Base-by-base conservation (phyloP, 129 eudicot species). In the Helianthus tuberosus region DNA sequence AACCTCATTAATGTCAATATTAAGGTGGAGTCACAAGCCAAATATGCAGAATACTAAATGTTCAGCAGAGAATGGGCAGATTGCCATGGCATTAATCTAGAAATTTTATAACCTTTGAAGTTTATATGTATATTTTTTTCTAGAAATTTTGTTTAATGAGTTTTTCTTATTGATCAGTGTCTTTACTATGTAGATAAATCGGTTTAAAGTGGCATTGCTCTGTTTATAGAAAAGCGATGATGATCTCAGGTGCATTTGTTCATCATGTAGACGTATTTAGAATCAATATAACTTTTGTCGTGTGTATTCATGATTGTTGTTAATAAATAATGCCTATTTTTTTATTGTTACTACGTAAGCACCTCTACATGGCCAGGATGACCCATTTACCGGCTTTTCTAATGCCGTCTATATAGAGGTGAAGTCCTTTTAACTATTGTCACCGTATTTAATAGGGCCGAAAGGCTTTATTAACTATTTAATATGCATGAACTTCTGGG, bases 21-120 rank as follows among this genome's bases (percentile, higher is more conserved):
- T 88, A 77, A 88, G 98, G 83, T 93, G 97, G 97, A 93, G 83
- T 66, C 79, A 86, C n/a, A 93, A 89, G 82, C 83, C 92, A 41
- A 88, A 86, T 82, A 84, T 93, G 96, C 84, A 86, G 49, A 93
- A 81, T 77, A 83, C 81, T 58, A 78, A 88, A 78, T 81, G 87
- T 77, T 86, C 87, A 67, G 83, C 86, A 5, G 91, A 88, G 38
- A 77, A 86, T 60, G 96, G 95, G 71, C 88, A 61, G 73, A 83
- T 93, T 64, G 50, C 82, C 52, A 77, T 93, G 96, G 98, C 90
- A 93, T 58, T 32, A 10, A 51, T 15, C 66, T 52, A 3, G 53
- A 81, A 57, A 32, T 53, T 3, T 63, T 69, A 80, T 14, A 60
- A 75, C 62, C 44, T 23, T 73, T 61, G 29, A 17, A 47, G 41